Conservation (phyloP, 2,329 filamentous ascomycete genomes). For the Coleophoma cylindrospora region DNA sequence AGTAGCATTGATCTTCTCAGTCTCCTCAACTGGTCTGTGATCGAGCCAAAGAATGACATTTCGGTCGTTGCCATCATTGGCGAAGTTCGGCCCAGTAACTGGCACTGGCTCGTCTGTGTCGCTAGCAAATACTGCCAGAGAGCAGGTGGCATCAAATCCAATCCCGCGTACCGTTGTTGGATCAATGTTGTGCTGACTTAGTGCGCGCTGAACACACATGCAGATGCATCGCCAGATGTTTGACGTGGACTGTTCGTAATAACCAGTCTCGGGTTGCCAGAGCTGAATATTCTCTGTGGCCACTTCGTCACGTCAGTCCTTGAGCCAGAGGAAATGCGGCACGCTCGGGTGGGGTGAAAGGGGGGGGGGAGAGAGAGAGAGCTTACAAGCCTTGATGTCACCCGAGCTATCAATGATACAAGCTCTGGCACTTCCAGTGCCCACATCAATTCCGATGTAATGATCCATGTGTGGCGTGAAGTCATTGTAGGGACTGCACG, state of each 20-base stretch:
- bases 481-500: slow-evolving; percentile 25
- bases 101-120: slow-evolving; percentile 87
- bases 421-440: slow-evolving; percentile 89
- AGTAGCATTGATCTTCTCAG: slow-evolving; percentile 87
- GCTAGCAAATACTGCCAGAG: slow-evolving; percentile 81
- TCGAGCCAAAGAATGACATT: slow-evolving; percentile 98
- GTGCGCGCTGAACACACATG: slow-evolving; percentile 75
- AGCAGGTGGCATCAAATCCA: slow-evolving; percentile 98
- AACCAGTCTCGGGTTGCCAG: slow-evolving; percentile 72
- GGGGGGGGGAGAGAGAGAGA: too few species aligned
- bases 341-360: neutral
- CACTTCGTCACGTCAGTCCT: slow-evolving; percentile 29
- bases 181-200: slow-evolving; percentile 77
- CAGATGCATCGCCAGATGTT: slow-evolving; percentile 98
- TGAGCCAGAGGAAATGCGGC: neutral
- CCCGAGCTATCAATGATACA: slow-evolving; percentile 92
- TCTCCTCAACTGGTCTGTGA: slow-evolving; percentile 86
- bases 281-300: slow-evolving; percentile 73
- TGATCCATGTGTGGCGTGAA: slow-evolving; percentile 42
- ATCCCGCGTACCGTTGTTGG: slow-evolving; percentile 76
- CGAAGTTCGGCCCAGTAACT: slow-evolving; percentile 86
- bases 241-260: slow-evolving; percentile 94
- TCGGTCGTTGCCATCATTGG: slow-evolving; percentile 74
- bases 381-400: slow-evolving; percentile 64
- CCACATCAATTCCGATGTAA: slow-evolving; percentile 88